A percentile compares a stretch with the other conserved stretches of the same genome.
These are phyloP conservation scores for Cryptomeria japonica DNA, from an alignment of 75 land plant genomes.

Conservation along the genomic window DNA sequence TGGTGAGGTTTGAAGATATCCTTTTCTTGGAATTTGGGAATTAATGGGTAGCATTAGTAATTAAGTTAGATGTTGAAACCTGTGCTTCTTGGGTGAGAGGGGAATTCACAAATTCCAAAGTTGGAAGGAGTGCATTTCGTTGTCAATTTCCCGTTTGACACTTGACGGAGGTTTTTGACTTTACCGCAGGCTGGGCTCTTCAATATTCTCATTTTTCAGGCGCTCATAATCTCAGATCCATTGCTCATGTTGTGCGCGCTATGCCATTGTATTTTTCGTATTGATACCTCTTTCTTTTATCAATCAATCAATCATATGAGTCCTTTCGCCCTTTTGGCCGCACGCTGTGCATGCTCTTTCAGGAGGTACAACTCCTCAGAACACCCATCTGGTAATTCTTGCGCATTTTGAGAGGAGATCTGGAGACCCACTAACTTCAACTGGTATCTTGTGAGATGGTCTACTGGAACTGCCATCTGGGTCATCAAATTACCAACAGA, in stretches of 20 bases:
- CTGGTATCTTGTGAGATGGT: slow-evolving; percentile 1
- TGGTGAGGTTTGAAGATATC: neutral
- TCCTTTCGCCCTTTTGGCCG: neutral
- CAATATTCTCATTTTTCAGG: neutral
- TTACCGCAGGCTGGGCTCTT: neutral
- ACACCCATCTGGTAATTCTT: neutral
- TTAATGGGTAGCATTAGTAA: neutral
- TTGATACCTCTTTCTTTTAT: neutral
- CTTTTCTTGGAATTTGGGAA: slow-evolving; percentile 5
- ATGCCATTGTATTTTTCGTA: neutral
- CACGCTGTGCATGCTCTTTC: neutral
- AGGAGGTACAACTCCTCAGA: neutral
- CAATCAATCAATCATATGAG: neutral
- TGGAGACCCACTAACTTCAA: neutral
- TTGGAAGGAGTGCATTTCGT: neutral
- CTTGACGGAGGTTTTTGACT: neutral
- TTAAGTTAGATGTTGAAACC: neutral
- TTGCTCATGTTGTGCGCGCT: neutral
- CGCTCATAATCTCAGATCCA: slow-evolving; percentile 1
- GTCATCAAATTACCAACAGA: slow-evolving; percentile 1
- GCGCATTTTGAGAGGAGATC: neutral
- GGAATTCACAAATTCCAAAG: slow-evolving; percentile 1
- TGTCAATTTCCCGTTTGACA: neutral
- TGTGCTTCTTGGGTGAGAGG: neutral
- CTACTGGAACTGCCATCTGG: neutral